Evolutionary conservation across 257 asterid genomes (phyloP).

Genomic region (Verbena officinalis): DNA sequence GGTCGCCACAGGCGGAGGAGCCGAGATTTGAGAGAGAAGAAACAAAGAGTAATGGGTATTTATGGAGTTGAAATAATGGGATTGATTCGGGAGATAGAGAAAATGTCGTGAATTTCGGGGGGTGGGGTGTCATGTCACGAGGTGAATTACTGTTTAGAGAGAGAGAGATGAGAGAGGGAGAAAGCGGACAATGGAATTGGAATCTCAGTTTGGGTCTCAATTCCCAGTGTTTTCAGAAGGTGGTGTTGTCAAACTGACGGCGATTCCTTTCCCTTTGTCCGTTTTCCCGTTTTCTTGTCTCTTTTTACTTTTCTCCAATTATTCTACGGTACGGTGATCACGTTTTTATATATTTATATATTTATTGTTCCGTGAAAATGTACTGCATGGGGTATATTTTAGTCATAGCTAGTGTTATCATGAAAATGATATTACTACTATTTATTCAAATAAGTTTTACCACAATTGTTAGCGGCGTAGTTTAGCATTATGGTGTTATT

Average conservation of each 20-base stretch:
- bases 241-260: slow-evolving; percentile 65
- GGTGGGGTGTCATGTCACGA: slow-evolving; percentile 64
- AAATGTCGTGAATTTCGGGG: slow-evolving; percentile 49
- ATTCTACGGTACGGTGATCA: slow-evolving; percentile 42
- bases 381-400: background rate
- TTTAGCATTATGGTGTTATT: no score
- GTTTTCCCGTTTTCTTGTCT: slow-evolving; percentile 38
- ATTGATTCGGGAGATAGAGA: slow-evolving; percentile 28
- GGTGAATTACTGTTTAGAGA: slow-evolving; percentile 34
- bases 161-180: slow-evolving; percentile 27
- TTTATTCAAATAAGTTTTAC: background rate
- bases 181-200: slow-evolving; percentile 62
- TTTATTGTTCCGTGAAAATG: background rate
- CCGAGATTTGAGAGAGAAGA: slow-evolving; percentile 17
- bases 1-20: slow-evolving; percentile 35
- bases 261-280: slow-evolving; percentile 64
- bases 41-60: slow-evolving; percentile 23
- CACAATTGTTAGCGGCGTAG: no score
- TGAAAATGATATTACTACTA: no score
- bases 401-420: no score
- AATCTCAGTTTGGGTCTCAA: slow-evolving; percentile 60
- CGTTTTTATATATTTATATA: slow-evolving; percentile 15
- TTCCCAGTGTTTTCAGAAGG: slow-evolving; percentile 45
- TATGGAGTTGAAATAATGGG: slow-evolving; percentile 28
- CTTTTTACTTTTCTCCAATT: slow-evolving; percentile 28